These are phyloP conservation scores for Rhodomyrtus tomentosa DNA, from an alignment of 345 rosid genomes.

Conservation along the genomic window DNA sequence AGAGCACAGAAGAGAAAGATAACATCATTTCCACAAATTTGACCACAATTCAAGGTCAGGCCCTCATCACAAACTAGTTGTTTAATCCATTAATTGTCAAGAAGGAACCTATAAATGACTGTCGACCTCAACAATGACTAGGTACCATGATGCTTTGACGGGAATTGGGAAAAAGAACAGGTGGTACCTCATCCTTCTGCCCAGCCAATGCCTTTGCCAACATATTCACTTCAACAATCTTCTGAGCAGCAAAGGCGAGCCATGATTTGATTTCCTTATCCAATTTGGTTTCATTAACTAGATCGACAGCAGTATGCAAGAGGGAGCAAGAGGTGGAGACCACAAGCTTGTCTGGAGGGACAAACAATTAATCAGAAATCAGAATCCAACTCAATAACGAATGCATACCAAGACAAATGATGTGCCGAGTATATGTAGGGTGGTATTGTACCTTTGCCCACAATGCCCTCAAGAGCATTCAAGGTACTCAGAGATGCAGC, in stretches of 20 bases:
- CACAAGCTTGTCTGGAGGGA: slow-evolving; percentile 67
- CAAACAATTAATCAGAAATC: not conserved
- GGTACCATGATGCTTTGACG: not conserved
- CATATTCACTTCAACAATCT: slow-evolving; percentile 86
- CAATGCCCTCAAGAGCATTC: slow-evolving; percentile 52
- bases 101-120: not conserved
- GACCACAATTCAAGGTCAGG: not conserved
- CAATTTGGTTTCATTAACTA: slow-evolving; percentile 75
- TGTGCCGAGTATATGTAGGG: not conserved
- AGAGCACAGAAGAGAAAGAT: not conserved
- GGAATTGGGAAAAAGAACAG: not conserved
- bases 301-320: slow-evolving; percentile 94
- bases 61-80: not conserved
- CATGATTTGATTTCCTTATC: slow-evolving; percentile 87
- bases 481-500: slow-evolving; percentile 61
- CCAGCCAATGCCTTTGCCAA: slow-evolving; percentile 91
- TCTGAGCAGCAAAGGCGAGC: slow-evolving; percentile 98
- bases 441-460: slow-evolving; percentile 59
- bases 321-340: slow-evolving; percentile 97
- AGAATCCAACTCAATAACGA: not conserved
- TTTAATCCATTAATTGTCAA: not conserved
- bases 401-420: not conserved
- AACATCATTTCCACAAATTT: not conserved
- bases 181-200: slow-evolving; percentile 66
- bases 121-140: not conserved